phyloP scores from a whole-genome alignment of 1,284 basidiomycete species.

The Hypsizygus ulmarius region DNA sequence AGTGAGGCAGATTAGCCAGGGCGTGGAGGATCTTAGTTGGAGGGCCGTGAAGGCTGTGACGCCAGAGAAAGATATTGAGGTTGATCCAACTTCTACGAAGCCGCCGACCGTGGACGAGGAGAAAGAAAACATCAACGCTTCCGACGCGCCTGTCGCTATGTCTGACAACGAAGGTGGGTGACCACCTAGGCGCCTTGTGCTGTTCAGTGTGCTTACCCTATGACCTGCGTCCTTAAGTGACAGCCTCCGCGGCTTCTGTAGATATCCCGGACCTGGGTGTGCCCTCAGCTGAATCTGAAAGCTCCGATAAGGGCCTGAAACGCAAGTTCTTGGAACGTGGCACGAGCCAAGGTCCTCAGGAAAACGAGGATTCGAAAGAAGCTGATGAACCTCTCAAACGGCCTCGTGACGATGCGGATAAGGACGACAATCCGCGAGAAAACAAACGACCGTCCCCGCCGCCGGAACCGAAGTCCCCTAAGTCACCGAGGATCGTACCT shows the following conservation, averaged over 20 bases:
- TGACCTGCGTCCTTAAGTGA: constrained; percentile 1
- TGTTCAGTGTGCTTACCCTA: constrained; percentile 6
- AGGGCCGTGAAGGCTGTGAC: constrained; percentile 42
- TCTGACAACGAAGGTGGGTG: constrained; percentile 16
- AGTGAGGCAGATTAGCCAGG: constrained; percentile 73
- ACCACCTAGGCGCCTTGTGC: not conserved
- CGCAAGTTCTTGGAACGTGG: constrained; percentile 59
- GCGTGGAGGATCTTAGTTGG: constrained; percentile 74
- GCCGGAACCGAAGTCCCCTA: constrained; percentile 46
- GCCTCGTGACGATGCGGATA: constrained; percentile 52
- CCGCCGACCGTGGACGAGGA: constrained; percentile 10
- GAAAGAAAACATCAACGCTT: constrained; percentile 8
- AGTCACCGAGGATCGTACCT: constrained; percentile 27
- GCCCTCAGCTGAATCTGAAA: constrained; percentile 34
- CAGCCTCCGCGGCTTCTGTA: constrained; percentile 1
- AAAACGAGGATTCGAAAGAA: constrained; percentile 25
- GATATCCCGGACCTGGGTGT: not conserved
- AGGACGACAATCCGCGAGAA: constrained; percentile 57
- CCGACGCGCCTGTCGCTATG: constrained; percentile 5
- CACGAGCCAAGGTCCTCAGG: constrained; percentile 54
- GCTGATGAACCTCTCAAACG: constrained; percentile 44
- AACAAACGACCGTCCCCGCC: constrained; percentile 67
- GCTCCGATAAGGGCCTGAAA: constrained; percentile 59
- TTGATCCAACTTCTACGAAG: constrained; percentile 16
- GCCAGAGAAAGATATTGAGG: constrained; percentile 26